A percentile compares a stretch with the other conserved stretches of the same genome.
These are phyloP conservation scores for Paecilomyces fulvus DNA, from an alignment of 2,329 filamentous ascomycete genomes.

Conservation along the genomic window DNA sequence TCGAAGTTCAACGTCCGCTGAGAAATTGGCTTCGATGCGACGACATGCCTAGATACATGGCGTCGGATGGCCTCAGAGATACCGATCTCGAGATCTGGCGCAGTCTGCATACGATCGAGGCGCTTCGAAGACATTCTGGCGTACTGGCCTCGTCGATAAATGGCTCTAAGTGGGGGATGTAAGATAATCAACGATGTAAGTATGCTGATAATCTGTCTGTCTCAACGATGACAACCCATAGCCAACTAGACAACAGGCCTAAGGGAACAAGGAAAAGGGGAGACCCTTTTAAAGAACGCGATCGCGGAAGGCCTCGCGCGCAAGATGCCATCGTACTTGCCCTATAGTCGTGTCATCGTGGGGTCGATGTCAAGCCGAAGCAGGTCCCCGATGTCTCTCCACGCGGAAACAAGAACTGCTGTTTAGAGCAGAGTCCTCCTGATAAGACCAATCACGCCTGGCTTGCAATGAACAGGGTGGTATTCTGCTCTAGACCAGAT, in stretches of 20 bases:
- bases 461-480: background rate
- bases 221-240: no score
- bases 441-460: background rate
- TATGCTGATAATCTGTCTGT: background rate
- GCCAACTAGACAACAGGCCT: no score
- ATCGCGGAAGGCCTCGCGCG: no score
- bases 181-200: background rate
- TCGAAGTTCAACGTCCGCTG: constrained; percentile 50
- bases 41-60: constrained; percentile 43
- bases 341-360: no score
- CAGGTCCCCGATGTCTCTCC: background rate
- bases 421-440: background rate
- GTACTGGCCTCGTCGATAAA: background rate
- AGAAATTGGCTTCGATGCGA: constrained; percentile 40
- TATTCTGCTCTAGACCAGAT: background rate
- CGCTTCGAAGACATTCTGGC: constrained; percentile 3
- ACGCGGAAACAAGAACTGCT: background rate
- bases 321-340: no score
- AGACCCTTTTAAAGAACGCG: no score
- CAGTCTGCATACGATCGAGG: constrained; percentile 15
- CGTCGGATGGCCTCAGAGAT: constrained; percentile 46
- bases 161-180: background rate
- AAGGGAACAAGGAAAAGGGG: no score
- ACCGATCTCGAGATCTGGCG: constrained; percentile 40
- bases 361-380: no score